Conservation (phyloP, 2,329 filamentous ascomycete species). For the Metarhizium sp. region DNA sequence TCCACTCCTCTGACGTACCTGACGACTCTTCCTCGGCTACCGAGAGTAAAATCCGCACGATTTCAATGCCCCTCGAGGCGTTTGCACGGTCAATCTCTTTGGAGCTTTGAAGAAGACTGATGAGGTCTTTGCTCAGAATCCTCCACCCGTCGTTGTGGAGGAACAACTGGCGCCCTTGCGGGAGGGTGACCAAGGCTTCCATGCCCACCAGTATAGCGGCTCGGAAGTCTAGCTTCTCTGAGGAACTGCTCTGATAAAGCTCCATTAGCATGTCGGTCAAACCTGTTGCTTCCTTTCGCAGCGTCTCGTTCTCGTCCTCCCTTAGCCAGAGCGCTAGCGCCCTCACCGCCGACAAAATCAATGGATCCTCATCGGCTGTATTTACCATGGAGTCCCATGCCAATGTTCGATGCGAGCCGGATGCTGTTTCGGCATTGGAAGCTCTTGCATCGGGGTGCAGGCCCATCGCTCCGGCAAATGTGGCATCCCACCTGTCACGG, state of each 20-base stretch:
- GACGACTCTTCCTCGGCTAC: slow-evolving; percentile 37
- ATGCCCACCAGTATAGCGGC: slow-evolving; percentile 49
- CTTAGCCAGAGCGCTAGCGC: slow-evolving; percentile 57
- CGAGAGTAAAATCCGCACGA: slow-evolving; percentile 44
- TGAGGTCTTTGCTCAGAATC: slow-evolving; percentile 40
- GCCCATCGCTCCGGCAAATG: slow-evolving; percentile 51
- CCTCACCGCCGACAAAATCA: slow-evolving; percentile 49
- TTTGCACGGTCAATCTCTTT: slow-evolving; percentile 15
- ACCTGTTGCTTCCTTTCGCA: slow-evolving; percentile 47
- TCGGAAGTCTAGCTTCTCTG: slow-evolving; percentile 39
- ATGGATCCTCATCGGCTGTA: slow-evolving; percentile 41
- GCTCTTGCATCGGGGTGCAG: slow-evolving; percentile 47
- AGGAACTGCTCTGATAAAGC: slow-evolving; percentile 38
- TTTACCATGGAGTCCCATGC: slow-evolving; percentile 49
- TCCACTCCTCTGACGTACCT: slow-evolving; percentile 44
- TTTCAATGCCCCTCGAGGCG: slow-evolving; percentile 41
- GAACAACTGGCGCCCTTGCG: slow-evolving; percentile 38
- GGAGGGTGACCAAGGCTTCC: slow-evolving; percentile 44
- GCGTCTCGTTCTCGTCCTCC: slow-evolving; percentile 53
- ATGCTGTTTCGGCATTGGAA: slow-evolving; percentile 31
- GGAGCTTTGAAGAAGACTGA: slow-evolving; percentile 28
- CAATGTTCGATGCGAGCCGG: slow-evolving; percentile 37
- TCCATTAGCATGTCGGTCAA: slow-evolving; percentile 56
- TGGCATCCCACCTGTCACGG: slow-evolving; percentile 60
- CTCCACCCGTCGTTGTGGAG: slow-evolving; percentile 44